Evolutionary conservation across 768 basidiomycete species (phyloP).

Genomic region (Termitomyces sp.): DNA sequence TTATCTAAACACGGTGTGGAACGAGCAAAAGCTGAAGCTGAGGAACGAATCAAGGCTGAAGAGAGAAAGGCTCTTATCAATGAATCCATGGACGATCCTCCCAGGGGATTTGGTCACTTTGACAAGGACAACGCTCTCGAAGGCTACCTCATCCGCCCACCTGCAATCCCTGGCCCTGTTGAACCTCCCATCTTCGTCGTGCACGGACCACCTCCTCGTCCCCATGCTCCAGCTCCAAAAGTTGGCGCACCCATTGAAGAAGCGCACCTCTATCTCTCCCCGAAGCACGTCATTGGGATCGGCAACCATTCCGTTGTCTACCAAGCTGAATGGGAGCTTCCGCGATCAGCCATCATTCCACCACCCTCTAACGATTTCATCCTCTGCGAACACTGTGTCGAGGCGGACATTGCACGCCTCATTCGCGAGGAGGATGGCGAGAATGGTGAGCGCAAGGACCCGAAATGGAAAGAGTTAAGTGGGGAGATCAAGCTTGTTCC

Average conservation of each 20-base stretch:
- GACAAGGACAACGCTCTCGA: background rate
- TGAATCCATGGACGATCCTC: background rate
- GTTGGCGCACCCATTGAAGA: conserved; percentile 19
- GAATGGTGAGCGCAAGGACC: conserved; percentile 11
- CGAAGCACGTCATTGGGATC: conserved; percentile 26
- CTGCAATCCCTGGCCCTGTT: conserved; percentile 6
- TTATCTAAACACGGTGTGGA: conserved; percentile 5
- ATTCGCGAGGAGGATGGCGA: conserved; percentile 22
- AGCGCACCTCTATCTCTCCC: conserved; percentile 46
- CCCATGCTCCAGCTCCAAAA: background rate
- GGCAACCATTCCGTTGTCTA: conserved; percentile 54
- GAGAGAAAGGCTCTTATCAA: background rate
- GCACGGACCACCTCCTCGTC: conserved; percentile 18
- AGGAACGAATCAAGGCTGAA: background rate
- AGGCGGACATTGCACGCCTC: conserved; percentile 19
- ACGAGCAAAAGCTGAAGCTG: background rate
- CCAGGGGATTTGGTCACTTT: background rate
- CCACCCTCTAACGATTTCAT: background rate
- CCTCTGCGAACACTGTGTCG: conserved; percentile 34
- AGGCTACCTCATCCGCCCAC: conserved; percentile 8
- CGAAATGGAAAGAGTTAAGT: conserved; percentile 12
- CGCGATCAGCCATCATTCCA: conserved; percentile 7
- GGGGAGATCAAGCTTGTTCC: background rate
- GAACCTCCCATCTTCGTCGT: conserved; percentile 22
- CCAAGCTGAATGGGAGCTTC: conserved; percentile 34